These are phyloP conservation scores for Boletus pseudo-olivaceus DNA, from an alignment of 768 basidiomycete species.

Conservation along the genomic window DNA sequence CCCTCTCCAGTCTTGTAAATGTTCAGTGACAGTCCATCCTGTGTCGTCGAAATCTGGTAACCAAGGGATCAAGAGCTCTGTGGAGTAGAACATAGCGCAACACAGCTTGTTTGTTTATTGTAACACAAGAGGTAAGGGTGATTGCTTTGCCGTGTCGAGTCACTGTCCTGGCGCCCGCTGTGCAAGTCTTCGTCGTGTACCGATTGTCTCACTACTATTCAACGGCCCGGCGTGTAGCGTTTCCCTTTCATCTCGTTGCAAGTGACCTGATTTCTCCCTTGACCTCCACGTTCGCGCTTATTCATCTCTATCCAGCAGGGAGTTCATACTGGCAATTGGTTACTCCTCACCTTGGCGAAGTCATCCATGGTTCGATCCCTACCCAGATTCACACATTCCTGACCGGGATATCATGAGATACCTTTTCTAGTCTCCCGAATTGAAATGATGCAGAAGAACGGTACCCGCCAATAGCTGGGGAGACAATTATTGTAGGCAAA, in stretches of 20 bases:
- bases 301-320: neutral
- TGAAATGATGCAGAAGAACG: neutral
- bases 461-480: neutral
- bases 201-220: neutral
- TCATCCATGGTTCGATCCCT: too few relatives aligned
- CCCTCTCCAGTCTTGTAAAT: neutral
- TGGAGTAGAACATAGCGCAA: neutral
- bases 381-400: neutral
- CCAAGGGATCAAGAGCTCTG: neutral
- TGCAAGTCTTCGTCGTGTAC: neutral
- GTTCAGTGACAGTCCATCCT: neutral
- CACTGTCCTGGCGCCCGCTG: neutral
- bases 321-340: too few relatives aligned
- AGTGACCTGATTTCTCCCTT: neutral
- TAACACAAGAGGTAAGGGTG: neutral
- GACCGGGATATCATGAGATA: neutral
- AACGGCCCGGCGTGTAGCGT: neutral
- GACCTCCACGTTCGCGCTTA: neutral
- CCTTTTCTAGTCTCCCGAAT: neutral
- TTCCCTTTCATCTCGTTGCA: neutral
- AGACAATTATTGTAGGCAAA: too few relatives aligned
- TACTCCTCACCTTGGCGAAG: neutral
- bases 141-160: neutral
- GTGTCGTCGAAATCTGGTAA: neutral
- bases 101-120: neutral